Conservation (phyloP, 1,284 basidiomycete species). For the Meira nashicola region DNA sequence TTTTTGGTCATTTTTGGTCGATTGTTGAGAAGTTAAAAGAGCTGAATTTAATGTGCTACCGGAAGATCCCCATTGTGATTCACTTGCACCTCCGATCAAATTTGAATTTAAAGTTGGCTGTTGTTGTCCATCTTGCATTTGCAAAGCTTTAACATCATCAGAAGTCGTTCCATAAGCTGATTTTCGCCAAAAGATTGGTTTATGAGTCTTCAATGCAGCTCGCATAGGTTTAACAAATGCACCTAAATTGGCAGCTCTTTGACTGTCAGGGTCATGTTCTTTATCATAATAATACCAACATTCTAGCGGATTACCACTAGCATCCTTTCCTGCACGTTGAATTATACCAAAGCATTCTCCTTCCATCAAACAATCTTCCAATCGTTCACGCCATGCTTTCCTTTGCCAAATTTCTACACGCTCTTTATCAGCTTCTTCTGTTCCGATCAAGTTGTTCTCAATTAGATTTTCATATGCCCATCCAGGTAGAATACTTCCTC, state of each 20-base stretch:
- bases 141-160: background rate
- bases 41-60: background rate
- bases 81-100: constrained; percentile 9
- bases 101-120: constrained; percentile 5
- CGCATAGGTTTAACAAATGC: constrained; percentile 50
- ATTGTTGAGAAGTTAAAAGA: background rate
- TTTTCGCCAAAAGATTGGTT: constrained; percentile 51
- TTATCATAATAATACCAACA: constrained; percentile 52
- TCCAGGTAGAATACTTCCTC: constrained; percentile 24
- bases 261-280: constrained; percentile 43
- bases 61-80: constrained; percentile 12
- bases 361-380: constrained; percentile 39
- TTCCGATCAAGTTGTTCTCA: constrained; percentile 22
- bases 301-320: constrained; percentile 47
- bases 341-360: constrained; percentile 49
- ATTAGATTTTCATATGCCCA: constrained; percentile 4
- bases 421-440: constrained; percentile 20
- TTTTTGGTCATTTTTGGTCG: constrained; percentile 10
- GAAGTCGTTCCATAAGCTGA: constrained; percentile 18
- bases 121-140: background rate
- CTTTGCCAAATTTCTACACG: constrained; percentile 14
- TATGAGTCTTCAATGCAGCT: constrained; percentile 48
- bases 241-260: constrained; percentile 45
- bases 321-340: constrained; percentile 47
- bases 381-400: constrained; percentile 47